These are phyloP conservation scores for Vigna nakashimae DNA, from an alignment of 306 rosid species.

Conservation along the genomic window DNA sequence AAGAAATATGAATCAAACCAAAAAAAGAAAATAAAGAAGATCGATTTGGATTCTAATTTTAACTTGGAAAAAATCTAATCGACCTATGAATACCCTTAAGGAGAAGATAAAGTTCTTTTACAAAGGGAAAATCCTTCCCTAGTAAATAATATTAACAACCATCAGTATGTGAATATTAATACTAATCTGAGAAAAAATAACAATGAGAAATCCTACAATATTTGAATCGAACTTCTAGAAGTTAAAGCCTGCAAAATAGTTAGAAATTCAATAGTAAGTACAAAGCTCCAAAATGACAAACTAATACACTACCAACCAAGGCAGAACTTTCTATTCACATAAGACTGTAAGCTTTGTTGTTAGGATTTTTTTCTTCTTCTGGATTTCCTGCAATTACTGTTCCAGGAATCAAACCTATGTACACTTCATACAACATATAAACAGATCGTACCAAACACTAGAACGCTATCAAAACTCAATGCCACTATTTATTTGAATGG, in stretches of 20 bases:
- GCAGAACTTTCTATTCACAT: conserved; percentile 52
- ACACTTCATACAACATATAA: conserved; percentile 61
- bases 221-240: not conserved
- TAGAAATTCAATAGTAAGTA: conserved; percentile 37
- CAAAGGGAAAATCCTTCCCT: conserved; percentile 8
- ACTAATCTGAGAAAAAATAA: conserved; percentile 9
- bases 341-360: conserved; percentile 29
- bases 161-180: not conserved
- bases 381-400: not conserved
- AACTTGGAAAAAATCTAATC: not conserved
- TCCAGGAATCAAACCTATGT: conserved; percentile 54
- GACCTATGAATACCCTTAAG: not conserved
- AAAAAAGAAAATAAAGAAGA: no score
- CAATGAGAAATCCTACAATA: not conserved
- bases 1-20: no score
- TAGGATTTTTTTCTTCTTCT: not conserved
- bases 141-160: not conserved
- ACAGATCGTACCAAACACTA: conserved; percentile 18
- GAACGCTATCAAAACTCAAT: conserved; percentile 67
- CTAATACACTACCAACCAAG: conserved; percentile 7
- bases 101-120: not conserved
- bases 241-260: conserved; percentile 26
- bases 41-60: no score
- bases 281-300: conserved; percentile 35
- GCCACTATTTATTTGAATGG: conserved; percentile 90